Base-by-base conservation (phyloP, 495 filamentous ascomycete genomes). In the Tuber aestivum region DNA sequence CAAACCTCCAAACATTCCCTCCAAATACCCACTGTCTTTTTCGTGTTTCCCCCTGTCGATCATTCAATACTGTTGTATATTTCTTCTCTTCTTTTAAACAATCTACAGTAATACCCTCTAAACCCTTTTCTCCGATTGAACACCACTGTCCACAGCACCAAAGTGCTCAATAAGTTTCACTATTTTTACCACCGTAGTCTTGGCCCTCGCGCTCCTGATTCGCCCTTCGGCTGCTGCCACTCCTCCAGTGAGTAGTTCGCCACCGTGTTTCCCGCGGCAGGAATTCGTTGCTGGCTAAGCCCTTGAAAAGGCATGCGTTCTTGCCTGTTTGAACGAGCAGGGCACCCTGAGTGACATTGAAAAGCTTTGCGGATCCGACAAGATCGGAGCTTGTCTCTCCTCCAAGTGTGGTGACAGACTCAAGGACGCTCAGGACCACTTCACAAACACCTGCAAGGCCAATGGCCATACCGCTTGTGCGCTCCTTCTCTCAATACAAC, bases 281-380 rank as follows among this genome's bases (percentile, higher is more conserved):
- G 27, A 35, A 76, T 56, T 27, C 10, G 18, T 12, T 7, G 70
- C 38, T 79, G 48, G 75, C 41, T 38, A 14, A 23, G 14, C 18
- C 1, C 40, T 69, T 21, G 8, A 12, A 14, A 35, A 79, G 76
- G 78, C 78, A 12, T 79, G 76, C 41, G 70, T 75, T 23, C 76
- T 79, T 5, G 78, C 76, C 7, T 79, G 78, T 70, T 40, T 79
- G 16, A 79, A 79, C 21, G 20, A 68, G 21, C 48, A 79, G 38
- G 70, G 56, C 44, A 70, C 32, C 7, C 73, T 77, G 20, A 74
- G 76, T 14, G 78, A 72, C 10, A 74, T 79, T 5, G 14, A 70
- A 35, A 27, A 42, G 3, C 69, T 79, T 40, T 79, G 72, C 10
- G 20, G 72, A 35, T 79, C 78, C 21, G n/a, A 44, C 32, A 69